Evolutionary conservation across 805 yeast genomes (phyloP).

Genomic region (Myxozyma lipomycoides): DNA sequence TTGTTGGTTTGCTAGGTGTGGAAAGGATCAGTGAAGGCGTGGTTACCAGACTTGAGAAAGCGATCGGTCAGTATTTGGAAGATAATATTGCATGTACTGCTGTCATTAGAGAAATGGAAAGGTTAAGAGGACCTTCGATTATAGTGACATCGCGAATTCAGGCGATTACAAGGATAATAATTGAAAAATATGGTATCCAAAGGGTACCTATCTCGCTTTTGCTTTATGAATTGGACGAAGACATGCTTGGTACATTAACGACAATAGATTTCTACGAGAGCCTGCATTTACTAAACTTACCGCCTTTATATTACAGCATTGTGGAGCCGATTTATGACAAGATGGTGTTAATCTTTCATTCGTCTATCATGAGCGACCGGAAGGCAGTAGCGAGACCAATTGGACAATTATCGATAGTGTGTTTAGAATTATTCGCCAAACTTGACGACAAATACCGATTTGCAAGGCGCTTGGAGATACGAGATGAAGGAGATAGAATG

Average conservation of each 20-base stretch:
- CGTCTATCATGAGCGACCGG: slow-evolving; percentile 7
- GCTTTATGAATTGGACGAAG: slow-evolving; percentile 8
- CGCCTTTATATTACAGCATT: slow-evolving; percentile 14
- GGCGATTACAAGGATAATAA: slow-evolving; percentile 8
- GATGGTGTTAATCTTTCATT: slow-evolving; percentile 8
- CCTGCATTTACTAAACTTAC: slow-evolving; percentile 12
- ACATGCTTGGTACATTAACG: slow-evolving; percentile 13
- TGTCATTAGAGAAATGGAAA: not conserved
- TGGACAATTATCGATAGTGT: slow-evolving; percentile 11
- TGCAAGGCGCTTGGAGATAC: slow-evolving; percentile 9
- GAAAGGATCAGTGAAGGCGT: slow-evolving; percentile 18
- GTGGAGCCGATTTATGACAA: slow-evolving; percentile 8
- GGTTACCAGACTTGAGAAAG: slow-evolving; percentile 14
- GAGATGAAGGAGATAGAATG: slow-evolving; percentile 16
- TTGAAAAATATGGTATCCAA: slow-evolving; percentile 11
- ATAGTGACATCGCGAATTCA: slow-evolving; percentile 15
- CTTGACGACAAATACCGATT: slow-evolving; percentile 7
- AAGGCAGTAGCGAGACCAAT: slow-evolving; percentile 18
- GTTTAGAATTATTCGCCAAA: slow-evolving; percentile 9
- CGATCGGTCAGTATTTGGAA: slow-evolving; percentile 9
- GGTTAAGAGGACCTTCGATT: slow-evolving; percentile 2
- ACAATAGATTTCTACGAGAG: slow-evolving; percentile 23
- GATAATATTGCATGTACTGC: not conserved
- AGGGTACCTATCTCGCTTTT: slow-evolving; percentile 14
- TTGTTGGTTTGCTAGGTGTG: slow-evolving; percentile 5